These are phyloP conservation scores for Metschnikowia arizonensis DNA, from an alignment of 805 yeast genomes.

Conservation along the genomic window DNA sequence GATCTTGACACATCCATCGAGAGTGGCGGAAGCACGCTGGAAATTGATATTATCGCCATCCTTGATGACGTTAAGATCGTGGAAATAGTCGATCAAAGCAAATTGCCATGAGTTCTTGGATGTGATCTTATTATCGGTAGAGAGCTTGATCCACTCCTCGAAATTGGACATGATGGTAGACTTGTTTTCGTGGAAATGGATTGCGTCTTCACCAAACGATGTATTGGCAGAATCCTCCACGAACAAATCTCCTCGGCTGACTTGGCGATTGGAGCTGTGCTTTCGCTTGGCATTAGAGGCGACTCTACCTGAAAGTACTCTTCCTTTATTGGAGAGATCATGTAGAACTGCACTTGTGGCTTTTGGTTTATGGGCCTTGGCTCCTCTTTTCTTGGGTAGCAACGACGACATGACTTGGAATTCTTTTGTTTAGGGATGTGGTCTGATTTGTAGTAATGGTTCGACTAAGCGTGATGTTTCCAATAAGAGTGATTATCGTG, in stretches of 20 bases:
- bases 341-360: constrained; percentile 21
- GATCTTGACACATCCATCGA: constrained; percentile 93
- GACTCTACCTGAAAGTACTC: constrained; percentile 26
- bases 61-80: constrained; percentile 69
- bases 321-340: constrained; percentile 27
- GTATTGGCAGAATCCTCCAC: constrained; percentile 15
- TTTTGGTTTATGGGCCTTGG: constrained; percentile 12
- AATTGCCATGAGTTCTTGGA: constrained; percentile 85
- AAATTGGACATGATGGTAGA: constrained; percentile 41
- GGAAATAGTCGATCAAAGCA: constrained; percentile 87
- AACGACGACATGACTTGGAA: not conserved
- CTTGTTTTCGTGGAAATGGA: constrained; percentile 39
- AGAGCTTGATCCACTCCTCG: constrained; percentile 48
- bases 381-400: constrained; percentile 26
- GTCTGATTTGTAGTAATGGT: no score
- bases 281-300: constrained; percentile 19
- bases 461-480: no score
- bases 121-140: constrained; percentile 63
- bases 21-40: constrained; percentile 84
- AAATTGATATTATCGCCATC: constrained; percentile 79
- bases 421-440: no score
- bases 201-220: constrained; percentile 33
- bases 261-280: constrained; percentile 20
- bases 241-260: constrained; percentile 21
- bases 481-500: no score